phyloP scores from a whole-genome alignment of 2,329 filamentous ascomycete genomes.

The Claviceps lovelessii region DNA sequence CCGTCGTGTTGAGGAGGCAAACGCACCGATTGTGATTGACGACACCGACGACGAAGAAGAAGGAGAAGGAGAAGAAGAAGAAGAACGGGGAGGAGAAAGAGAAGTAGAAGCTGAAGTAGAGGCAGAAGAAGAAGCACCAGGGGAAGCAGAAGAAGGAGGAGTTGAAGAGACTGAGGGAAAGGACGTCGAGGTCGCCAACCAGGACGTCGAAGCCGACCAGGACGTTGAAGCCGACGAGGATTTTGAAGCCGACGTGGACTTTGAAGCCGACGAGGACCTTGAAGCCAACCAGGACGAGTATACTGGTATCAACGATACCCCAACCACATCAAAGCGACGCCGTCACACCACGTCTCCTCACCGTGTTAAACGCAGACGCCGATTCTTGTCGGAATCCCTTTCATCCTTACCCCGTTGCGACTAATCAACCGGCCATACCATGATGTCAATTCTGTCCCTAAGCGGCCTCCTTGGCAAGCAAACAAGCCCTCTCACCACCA shows the following conservation, averaged over 20 bases:
- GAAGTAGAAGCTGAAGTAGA: background rate
- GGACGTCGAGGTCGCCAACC: background rate
- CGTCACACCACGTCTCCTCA: background rate
- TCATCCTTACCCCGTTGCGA: background rate
- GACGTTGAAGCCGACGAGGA: background rate
- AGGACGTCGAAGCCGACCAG: background rate
- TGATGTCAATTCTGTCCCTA: slow-evolving; percentile 18
- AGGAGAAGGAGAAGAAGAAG: background rate
- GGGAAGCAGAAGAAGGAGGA: background rate
- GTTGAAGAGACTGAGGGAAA: background rate
- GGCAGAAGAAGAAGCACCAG: background rate
- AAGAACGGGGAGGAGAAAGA: background rate
- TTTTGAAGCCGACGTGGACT: background rate
- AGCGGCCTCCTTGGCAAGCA: slow-evolving; percentile 17
- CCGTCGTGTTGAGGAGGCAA: background rate
- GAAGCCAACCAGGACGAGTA: background rate
- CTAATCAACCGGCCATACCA: slow-evolving; percentile 1
- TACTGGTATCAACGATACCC: background rate
- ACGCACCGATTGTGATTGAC: background rate
- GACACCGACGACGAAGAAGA: background rate
- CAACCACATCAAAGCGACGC: background rate
- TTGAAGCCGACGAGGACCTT: background rate
- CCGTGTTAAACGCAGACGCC: background rate
- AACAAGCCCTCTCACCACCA: slow-evolving; percentile 1
- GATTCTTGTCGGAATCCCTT: background rate